These are phyloP conservation scores for Cryptosporidium baileyi DNA, from an alignment of 169 alveolate species.

Conservation along the genomic window DNA sequence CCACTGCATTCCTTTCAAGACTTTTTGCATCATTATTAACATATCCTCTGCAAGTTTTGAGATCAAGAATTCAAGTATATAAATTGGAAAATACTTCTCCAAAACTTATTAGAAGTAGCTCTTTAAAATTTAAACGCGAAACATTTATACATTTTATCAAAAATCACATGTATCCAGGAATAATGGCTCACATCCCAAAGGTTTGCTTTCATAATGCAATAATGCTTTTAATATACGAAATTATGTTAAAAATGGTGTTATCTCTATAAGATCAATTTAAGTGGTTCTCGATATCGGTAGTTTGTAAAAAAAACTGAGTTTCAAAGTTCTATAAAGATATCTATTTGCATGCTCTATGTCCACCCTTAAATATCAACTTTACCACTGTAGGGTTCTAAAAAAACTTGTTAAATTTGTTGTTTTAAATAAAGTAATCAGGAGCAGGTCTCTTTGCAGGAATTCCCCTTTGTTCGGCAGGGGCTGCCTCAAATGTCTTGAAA, in stretches of 20 bases:
- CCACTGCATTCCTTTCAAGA: slow-evolving; percentile 7
- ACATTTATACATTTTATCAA: not conserved
- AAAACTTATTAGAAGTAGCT: not conserved
- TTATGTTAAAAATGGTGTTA: not conserved
- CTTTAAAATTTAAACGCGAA: not conserved
- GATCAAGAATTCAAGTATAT: slow-evolving; percentile 41
- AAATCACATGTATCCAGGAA: slow-evolving; percentile 30
- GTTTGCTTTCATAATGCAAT: slow-evolving; percentile 55
- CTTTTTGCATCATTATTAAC: slow-evolving; percentile 26
- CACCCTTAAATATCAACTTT: no score
- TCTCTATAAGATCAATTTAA: no score
- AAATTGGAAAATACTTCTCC: slow-evolving; percentile 8
- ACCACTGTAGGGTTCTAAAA: not conserved
- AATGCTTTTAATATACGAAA: slow-evolving; percentile 55
- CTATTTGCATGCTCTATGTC: no score
- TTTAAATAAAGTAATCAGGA: slow-evolving; percentile 85
- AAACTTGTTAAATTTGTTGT: not conserved
- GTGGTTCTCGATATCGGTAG: no score
- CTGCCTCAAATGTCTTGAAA: slow-evolving; percentile 86
- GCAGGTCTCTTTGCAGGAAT: slow-evolving; percentile 85
- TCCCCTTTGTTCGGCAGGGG: slow-evolving; percentile 85
- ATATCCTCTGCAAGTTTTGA: slow-evolving; percentile 55
- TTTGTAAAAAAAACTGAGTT: no score
- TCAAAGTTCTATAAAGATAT: no score
- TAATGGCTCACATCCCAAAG: slow-evolving; percentile 62